Percentiles rank a stretch among this genome's conserved stretches.
These are phyloP conservation scores for Nematodospora valgi DNA, from an alignment of 805 yeast genomes.

Conservation along the genomic window DNA sequence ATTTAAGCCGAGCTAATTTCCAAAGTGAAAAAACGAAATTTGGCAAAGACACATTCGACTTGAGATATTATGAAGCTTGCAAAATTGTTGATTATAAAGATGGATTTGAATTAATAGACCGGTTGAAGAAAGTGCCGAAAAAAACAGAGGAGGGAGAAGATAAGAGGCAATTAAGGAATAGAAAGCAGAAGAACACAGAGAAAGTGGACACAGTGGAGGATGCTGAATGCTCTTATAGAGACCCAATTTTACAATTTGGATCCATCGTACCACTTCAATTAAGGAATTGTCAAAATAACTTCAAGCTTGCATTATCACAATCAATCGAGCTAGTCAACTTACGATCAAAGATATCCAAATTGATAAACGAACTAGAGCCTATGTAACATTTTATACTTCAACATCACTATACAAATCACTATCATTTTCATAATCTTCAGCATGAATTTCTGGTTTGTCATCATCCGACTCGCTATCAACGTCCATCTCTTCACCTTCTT, in stretches of 20 bases:
- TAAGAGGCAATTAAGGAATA: slow-evolving; percentile 8
- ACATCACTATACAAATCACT: slow-evolving; percentile 44
- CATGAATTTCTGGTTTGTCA: slow-evolving; percentile 36
- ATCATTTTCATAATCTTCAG: slow-evolving; percentile 48
- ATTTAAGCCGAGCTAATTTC: slow-evolving; percentile 46
- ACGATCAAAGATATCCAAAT: slow-evolving; percentile 15
- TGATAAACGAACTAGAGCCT: slow-evolving; percentile 16
- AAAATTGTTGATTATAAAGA: slow-evolving; percentile 10
- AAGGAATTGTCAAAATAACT: slow-evolving; percentile 34
- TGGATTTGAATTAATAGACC: slow-evolving; percentile 12
- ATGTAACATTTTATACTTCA: slow-evolving; percentile 15
- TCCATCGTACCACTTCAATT: slow-evolving; percentile 44
- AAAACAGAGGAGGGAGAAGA: slow-evolving; percentile 2
- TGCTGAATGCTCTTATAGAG: slow-evolving; percentile 9
- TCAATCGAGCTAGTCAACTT: slow-evolving; percentile 21
- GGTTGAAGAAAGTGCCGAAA: neutral
- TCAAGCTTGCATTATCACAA: slow-evolving; percentile 27
- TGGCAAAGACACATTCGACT: slow-evolving; percentile 43
- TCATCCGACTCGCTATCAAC: slow-evolving; percentile 16
- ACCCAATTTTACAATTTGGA: slow-evolving; percentile 45
- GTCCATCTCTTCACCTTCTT: slow-evolving; percentile 19
- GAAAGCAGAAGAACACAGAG: slow-evolving; percentile 6
- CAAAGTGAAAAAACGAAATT: slow-evolving; percentile 24
- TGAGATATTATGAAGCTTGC: slow-evolving; percentile 27
- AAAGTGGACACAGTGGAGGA: slow-evolving; percentile 4